Base-by-base conservation (phyloP, 2,329 filamentous ascomycete genomes). In the Teratosphaeria nubilosa region DNA sequence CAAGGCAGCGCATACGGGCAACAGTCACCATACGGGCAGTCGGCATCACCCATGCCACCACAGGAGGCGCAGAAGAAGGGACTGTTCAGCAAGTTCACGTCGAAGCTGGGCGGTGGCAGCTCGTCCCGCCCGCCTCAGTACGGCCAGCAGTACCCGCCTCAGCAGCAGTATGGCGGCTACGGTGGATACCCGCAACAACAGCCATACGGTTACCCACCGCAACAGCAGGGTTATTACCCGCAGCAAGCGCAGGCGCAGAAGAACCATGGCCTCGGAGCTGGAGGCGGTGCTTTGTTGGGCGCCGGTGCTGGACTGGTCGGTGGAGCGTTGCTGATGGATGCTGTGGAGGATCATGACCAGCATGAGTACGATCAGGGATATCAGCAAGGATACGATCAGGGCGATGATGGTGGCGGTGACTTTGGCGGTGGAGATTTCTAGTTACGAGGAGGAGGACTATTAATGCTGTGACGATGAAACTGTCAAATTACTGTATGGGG, bases 271-370 rank as follows among this genome's bases (percentile, higher is more conserved):
- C 77, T 92, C 75, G 88, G 89, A n/a, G 79, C 82, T 60, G 83
- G 80, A 1, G 90, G 88, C 53, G 90, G 86, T 55, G 84, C 86
- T 9, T 88, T 88, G 24, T 76, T 95, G 51, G 91, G 91, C 75
- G 73, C 89, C 3, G 91, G 90, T 64, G 91, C 87, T 62, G 91
- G 91, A 72, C 69, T 96, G 69, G 67, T 96, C 1, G 91, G 90
- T 65, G 91, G 91, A 57, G 82, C 84, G 61, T 62, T 95, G 66
- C 73, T 95, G 1, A 78, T 91, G 55, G 75, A 87, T 58, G 82
- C 65, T 4, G 59, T 86, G 60, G 70, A 80, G 53, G 73, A 88
- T 63, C 74, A 86, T 60, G 77, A 83, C 5, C 80, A 82, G 11
- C 52, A 68, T 4, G 63, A 60, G 31, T 86, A 84, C 64, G 65